Evolutionary conservation across 495 filamentous ascomycete species (phyloP), one percentile per base, ranked within the genome.

Genomic region (Annulohypoxylon nitens): DNA sequence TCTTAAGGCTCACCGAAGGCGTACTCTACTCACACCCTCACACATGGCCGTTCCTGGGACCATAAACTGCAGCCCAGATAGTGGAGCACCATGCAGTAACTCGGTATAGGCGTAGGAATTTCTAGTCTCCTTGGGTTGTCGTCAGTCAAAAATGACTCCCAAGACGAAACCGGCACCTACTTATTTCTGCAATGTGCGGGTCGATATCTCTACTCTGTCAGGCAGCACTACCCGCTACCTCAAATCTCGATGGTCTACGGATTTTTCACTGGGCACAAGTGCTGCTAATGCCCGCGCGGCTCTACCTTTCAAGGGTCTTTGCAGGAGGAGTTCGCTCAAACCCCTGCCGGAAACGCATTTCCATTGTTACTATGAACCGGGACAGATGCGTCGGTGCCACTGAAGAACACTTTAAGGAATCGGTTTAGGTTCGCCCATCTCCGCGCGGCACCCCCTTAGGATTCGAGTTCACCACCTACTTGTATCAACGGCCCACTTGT

Each of bases 1-100:
- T 36, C 59, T 48, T 54, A 69, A 66, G 64, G 73, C 73, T 75
- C 69, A 72, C 73, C 73, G 73, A 72, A 72, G 54, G 60, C 73
- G 61, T 71, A 59, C 48, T 75, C 47, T 75, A 45, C 55, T 60
- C 69, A 69, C 69, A 64, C 69, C 69, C 69, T 73, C 66, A 69
- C 73, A 59, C 54, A 69, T 55, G 43, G 54, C 69, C 57, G 69
- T 73, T 69, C 64, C 68, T 67, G 48, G 61, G 61, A 43, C 69
- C 61, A 64, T 48, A 71, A 64, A 70, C 50, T 75, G 72, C 72
- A 75, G 72, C 72, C 72, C 72, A 64, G 72, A 75, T 75, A 60
- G 72, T 75, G 72, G 72, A 71, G 43, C 67, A 64, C 43, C 23
- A 55, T 68, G 63, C 64, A 75, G 51, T 20, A 68, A 55, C 59